A percentile compares a stretch with the other conserved stretches of the same genome.
These are phyloP conservation scores for Chaetomium olivaceum DNA, from an alignment of 2,329 filamentous ascomycete genomes.

Conservation along the genomic window DNA sequence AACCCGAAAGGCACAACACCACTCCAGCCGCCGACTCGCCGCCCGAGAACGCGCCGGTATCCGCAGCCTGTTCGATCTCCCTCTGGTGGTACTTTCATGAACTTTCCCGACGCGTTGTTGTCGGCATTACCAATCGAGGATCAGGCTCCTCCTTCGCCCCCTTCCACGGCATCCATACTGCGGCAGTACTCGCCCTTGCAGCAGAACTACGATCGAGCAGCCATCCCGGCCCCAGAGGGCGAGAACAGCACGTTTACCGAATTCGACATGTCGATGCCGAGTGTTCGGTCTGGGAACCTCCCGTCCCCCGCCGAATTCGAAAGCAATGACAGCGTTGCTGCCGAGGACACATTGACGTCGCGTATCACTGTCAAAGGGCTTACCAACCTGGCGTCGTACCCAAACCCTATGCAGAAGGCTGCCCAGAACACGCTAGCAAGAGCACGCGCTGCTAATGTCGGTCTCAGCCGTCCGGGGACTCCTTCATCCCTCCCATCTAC, in stretches of 20 bases:
- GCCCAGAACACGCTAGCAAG: constrained; percentile 49
- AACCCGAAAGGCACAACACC: constrained; percentile 49
- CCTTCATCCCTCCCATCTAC: constrained; percentile 23
- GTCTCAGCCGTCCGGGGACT: constrained; percentile 26
- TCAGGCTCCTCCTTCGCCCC: constrained; percentile 30
- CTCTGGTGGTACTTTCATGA: constrained; percentile 37
- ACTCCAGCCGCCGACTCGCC: constrained; percentile 53
- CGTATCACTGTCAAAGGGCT: constrained; percentile 50
- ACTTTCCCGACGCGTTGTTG: constrained; percentile 43
- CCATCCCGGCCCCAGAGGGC: constrained; percentile 41
- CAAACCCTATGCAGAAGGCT: constrained; percentile 55
- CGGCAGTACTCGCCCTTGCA: constrained; percentile 54
- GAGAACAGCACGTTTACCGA: constrained; percentile 6
- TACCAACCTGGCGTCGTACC: constrained; percentile 56
- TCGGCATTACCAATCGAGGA: constrained; percentile 40
- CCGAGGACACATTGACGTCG: constrained; percentile 36
- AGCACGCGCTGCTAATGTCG: constrained; percentile 27
- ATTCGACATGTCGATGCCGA: constrained; percentile 29
- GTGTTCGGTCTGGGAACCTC: constrained; percentile 36
- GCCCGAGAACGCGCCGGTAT: constrained; percentile 50
- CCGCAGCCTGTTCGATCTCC: constrained; percentile 29
- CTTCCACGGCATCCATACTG: constrained; percentile 31
- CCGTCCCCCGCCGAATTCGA: constrained; percentile 31
- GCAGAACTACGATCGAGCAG: constrained; percentile 55
- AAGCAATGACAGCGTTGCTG: constrained; percentile 34